Conservation (phyloP, 768 basidiomycete genomes). For the Sarcodon aspratus region DNA sequence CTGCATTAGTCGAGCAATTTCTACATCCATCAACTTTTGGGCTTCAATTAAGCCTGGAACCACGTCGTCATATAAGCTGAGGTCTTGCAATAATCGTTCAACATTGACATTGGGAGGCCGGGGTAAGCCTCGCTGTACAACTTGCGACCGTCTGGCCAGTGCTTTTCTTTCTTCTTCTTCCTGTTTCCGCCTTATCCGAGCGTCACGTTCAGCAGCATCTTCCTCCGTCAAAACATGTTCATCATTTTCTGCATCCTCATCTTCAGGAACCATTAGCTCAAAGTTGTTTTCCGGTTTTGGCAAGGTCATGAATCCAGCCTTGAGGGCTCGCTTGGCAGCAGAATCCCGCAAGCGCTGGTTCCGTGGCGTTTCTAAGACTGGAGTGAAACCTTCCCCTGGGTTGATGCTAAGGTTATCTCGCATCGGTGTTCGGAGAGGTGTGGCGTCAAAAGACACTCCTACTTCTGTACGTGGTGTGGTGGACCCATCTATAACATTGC, state of each 20-base stretch:
- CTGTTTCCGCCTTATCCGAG: constrained; percentile 44
- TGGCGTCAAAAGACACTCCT: constrained; percentile 36
- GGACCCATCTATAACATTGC: constrained; percentile 21
- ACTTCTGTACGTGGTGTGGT: constrained; percentile 20
- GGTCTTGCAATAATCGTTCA: constrained; percentile 43
- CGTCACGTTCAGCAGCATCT: constrained; percentile 91
- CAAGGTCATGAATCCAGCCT: constrained; percentile 70
- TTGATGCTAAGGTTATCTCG: constrained; percentile 91
- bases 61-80: constrained; percentile 36
- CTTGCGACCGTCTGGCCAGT: constrained; percentile 72
- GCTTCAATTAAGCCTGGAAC: constrained; percentile 31
- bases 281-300: constrained; percentile 97
- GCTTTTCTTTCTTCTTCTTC: constrained; percentile 74
- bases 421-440: constrained; percentile 89
- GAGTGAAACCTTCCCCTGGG: constrained; percentile 42
- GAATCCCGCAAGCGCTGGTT: constrained; percentile 53
- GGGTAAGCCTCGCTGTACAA: constrained; percentile 75
- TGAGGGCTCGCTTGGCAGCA: constrained; percentile 64
- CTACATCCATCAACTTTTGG: constrained; percentile 58
- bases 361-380: constrained; percentile 32
- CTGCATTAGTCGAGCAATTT: constrained; percentile 67
- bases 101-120: constrained; percentile 79
- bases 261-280: constrained; percentile 85
- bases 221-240: constrained; percentile 43
- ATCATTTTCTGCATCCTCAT: constrained; percentile 47